Evolutionary conservation across 2,329 filamentous ascomycete species (phyloP), one percentile per base, ranked within the genome.

Genomic region (Aaosphaeria arxii): DNA sequence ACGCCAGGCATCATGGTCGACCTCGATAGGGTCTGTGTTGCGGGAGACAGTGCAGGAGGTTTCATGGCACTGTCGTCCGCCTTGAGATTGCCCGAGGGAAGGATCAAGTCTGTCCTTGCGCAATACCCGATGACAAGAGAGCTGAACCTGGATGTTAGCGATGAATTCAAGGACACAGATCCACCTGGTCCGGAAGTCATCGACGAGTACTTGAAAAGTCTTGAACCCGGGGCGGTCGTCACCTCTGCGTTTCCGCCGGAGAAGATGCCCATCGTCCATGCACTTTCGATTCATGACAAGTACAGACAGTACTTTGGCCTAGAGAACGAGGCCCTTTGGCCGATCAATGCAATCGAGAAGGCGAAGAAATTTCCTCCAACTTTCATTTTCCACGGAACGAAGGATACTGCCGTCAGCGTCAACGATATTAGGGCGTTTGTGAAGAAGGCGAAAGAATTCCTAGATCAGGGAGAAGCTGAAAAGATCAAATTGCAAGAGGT

Each of bases 11-110:
- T 62, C 2, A 45, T 55, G 1, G 49, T 62, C 1, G 66, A 73
- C 44, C 55, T 64, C 2, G 49, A 49, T 5, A 53, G 50, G 2
- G 28, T 71, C 1, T 49, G 73, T 0, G 65, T 66, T 0, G 54
- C 58, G 1, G 71, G 71, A 5, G 71, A 74, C 13, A 66, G 61
- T 3, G 71, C 71, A 11, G 71, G 72, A 30, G 71, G 71, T 33
- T 71, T 64, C 47, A 60, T 71, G 46, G 67, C 69, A 5, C 47
- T 71, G 2, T 65, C 69, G 54, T 63, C 62, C 2, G 62, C 48
- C 0, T 41, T 67, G 7, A 50, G 49, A 6, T 50, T 55, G 11
- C 61, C 59, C 0, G 45, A 53, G 28, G 57, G 54, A 5, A 48
- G 31, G 1, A 55, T 68, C 47, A 59, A 59, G 31, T 58, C 61